Conservation (phyloP, 2,329 filamentous ascomycete genomes). For the Chaetothyriales sp. region DNA sequence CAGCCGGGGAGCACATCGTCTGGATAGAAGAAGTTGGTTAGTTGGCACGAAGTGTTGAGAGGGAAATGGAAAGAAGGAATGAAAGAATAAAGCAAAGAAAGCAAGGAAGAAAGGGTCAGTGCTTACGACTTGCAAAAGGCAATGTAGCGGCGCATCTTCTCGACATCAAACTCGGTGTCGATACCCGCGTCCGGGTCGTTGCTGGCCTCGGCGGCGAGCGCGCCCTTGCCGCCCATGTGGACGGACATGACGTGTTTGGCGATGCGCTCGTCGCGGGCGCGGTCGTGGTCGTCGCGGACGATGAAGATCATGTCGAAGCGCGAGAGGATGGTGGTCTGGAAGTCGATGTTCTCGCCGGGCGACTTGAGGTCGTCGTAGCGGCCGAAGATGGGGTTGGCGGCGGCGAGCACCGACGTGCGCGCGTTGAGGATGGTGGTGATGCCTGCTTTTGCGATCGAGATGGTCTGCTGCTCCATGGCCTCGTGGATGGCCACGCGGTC, state of each 20-base stretch:
- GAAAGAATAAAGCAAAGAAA: neutral
- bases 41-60: slow-evolving; percentile 20
- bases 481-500: slow-evolving; percentile 97
- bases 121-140: slow-evolving; percentile 89
- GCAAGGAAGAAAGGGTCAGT: slow-evolving; percentile 9
- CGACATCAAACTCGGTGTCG: slow-evolving; percentile 79
- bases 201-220: slow-evolving; percentile 58
- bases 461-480: slow-evolving; percentile 99
- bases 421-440: slow-evolving; percentile 98
- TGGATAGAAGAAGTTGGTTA: slow-evolving; percentile 27
- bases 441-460: slow-evolving; percentile 89
- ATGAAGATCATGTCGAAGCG: slow-evolving; percentile 99
- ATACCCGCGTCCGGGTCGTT: slow-evolving; percentile 65
- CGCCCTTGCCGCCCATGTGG: slow-evolving; percentile 76
- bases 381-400: slow-evolving; percentile 93
- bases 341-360: slow-evolving; percentile 96
- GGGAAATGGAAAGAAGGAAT: neutral
- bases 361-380: slow-evolving; percentile 97
- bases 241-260: slow-evolving; percentile 95
- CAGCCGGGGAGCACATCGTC: slow-evolving; percentile 80
- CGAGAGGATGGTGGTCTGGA: slow-evolving; percentile 93
- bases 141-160: slow-evolving; percentile 95
- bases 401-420: slow-evolving; percentile 82
- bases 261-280: slow-evolving; percentile 78
- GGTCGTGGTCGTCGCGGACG: slow-evolving; percentile 84